Base-by-base conservation (phyloP, 75 land plant genomes). In the Pinus albicaulis region DNA sequence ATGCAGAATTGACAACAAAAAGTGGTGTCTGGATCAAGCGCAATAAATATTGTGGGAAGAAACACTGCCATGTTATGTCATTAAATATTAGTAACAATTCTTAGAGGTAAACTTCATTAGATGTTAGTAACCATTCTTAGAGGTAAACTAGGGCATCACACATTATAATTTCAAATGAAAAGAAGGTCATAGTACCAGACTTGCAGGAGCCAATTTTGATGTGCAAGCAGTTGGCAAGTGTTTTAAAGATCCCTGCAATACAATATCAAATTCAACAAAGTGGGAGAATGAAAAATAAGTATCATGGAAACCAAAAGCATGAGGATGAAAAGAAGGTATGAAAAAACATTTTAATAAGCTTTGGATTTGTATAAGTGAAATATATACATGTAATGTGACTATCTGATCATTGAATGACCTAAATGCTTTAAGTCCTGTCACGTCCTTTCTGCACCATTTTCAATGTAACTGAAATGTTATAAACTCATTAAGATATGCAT, bases 1-100 rank as follows among this genome's bases (percentile, higher is more conserved):
- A 94, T 26, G 87, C 94, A 24, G 92, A 79, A 76, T 94, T 91
- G 24, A 89, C 22, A 25, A 89, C 14, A 69, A 92, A 94, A 41
- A 92, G 72, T 28, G 90, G 92, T 22, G 90, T 86, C 31, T 75
- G 68, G 20, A 89, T 89, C 4, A 55, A n/a, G 13, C 31, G 76
- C 2, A 31, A 31, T 1, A 31, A 2, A 31, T 31, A 31, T 2
- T 31, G 31, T 1, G 31, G 31, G 2, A 31, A 31, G 31, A 31
- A 31, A 31, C 31, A 31, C 31, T 31, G 31, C 31, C 31, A 31
- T 31, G 0, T 1, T 31, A 31, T 31, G 2, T 31, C 31, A 31
- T 31, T 31, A 2, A 31, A 31, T 31, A 2, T 31, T n/a, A 77
- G 31, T 31, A 1, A 31, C 31, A 31, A 31, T 2, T 31, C 31